Base-by-base conservation (phyloP, 23 red algal genomes). In the Agarophyton chilense region DNA sequence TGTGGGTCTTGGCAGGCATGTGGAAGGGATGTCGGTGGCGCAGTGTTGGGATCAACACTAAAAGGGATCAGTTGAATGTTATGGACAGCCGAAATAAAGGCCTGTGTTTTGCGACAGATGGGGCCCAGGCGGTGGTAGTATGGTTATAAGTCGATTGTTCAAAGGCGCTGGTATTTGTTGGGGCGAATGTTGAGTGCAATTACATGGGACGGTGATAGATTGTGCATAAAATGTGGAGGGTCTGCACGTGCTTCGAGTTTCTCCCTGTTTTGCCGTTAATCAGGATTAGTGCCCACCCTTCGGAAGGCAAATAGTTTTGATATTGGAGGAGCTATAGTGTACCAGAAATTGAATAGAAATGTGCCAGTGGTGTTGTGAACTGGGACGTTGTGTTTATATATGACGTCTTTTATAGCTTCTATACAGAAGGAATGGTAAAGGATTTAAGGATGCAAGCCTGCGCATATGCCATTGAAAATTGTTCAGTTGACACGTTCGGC, bases 1-100 rank as follows among this genome's bases (percentile, higher is more conserved):
- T 88, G 52, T 12, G 83, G 83, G 51, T 88, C 76, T 77, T 77
- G 46, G 8, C 10, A 34, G 14, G 83, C 83, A 39, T 88, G 83
- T 16, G 38, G 14, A 1, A 21, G 68, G 52, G 36, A 58, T 42
- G n/a, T 22, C 10, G 62, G 83, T 4, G 67, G 63, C 18, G 65
- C 28, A 25, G 50, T 73, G 19, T 1, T 78, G 33, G 44, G 47
- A 6, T 24, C 77, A 40, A 75, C 33, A 52, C 35, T 40, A 65
- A 1, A 34, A 0, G 50, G 68, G 1, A 13, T 6, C 28, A 1
- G n/a, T n/a, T n/a, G n/a, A n/a, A n/a, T n/a, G n/a, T n/a, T n/a
- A n/a, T n/a, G 75, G 31, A 1, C 18, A n/a, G n/a, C n/a, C n/a
- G n/a, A n/a, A 14, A 1, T 9, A n/a, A n/a, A 38, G 16, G 54